Evolutionary conservation across 2,329 filamentous ascomycete species (phyloP).

Genomic region (Diaporthe helianthi): DNA sequence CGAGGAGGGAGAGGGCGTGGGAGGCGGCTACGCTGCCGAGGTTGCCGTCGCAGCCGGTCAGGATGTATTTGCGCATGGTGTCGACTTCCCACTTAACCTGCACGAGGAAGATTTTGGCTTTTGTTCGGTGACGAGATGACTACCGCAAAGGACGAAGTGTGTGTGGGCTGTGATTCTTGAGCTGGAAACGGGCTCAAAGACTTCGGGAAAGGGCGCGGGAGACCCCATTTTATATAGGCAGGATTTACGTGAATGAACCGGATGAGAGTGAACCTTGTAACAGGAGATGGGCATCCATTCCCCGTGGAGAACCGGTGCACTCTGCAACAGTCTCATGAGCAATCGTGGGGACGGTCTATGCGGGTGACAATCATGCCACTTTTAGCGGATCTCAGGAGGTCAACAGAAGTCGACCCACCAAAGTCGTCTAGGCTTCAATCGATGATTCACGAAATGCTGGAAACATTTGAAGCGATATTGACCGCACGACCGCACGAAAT

Average conservation of each 20-base stretch:
- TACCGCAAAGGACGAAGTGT: background rate
- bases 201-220: background rate
- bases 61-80: slow-evolving; percentile 36
- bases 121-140: background rate
- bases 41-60: slow-evolving; percentile 35
- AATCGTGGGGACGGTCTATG: background rate
- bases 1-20: slow-evolving; percentile 32
- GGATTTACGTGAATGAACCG: background rate
- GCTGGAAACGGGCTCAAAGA: background rate
- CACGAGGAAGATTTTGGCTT: background rate
- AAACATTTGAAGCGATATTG: background rate
- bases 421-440: background rate
- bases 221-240: background rate
- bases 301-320: slow-evolving; percentile 14
- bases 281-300: slow-evolving; percentile 13
- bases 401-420: background rate
- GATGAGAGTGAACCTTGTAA: background rate
- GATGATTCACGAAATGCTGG: slow-evolving; percentile 8
- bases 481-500: background rate
- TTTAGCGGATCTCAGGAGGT: slow-evolving; percentile 28
- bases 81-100: background rate
- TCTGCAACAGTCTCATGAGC: slow-evolving; percentile 24
- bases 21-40: slow-evolving; percentile 35
- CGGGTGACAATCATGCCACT: slow-evolving; percentile 33
- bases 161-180: background rate